These are phyloP conservation scores for Sorghum bicolor DNA, from an alignment of 176 grass and related monocot species.

Conservation along the genomic window DNA sequence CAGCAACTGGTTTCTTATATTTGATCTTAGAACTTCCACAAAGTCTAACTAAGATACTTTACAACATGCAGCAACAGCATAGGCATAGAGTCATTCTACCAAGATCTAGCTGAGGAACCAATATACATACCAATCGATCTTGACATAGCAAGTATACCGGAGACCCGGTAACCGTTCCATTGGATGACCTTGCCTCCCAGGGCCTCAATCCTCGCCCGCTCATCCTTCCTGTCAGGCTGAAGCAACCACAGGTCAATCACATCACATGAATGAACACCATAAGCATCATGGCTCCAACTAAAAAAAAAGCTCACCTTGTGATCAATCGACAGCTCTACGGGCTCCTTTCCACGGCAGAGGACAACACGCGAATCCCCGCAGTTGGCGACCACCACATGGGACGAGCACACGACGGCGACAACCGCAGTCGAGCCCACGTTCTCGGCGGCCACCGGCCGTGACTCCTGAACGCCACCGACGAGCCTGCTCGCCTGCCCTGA, in stretches of 20 bases:
- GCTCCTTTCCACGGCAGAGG: constrained; percentile 64
- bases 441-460: constrained; percentile 37
- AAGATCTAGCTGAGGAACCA: constrained; percentile 12
- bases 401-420: constrained; percentile 53
- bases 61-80: neutral
- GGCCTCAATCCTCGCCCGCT: constrained; percentile 58
- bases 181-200: constrained; percentile 69
- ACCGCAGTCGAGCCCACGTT: constrained; percentile 68
- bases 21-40: neutral
- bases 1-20: neutral
- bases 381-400: constrained; percentile 61
- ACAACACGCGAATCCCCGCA: constrained; percentile 66
- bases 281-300: neutral
- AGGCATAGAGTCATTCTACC: neutral
- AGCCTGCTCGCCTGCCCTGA: constrained; percentile 37
- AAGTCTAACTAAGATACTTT: neutral
- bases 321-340: constrained; percentile 56
- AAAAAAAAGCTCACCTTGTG: constrained; percentile 54
- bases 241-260: neutral
- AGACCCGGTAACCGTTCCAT: constrained; percentile 64
- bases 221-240: constrained; percentile 74
- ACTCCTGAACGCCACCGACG: neutral
- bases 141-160: constrained; percentile 82
- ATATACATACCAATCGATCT: constrained; percentile 58
- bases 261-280: neutral